Evolutionary conservation across 1,284 basidiomycete species (phyloP).

Genomic region (Grifola frondosa): DNA sequence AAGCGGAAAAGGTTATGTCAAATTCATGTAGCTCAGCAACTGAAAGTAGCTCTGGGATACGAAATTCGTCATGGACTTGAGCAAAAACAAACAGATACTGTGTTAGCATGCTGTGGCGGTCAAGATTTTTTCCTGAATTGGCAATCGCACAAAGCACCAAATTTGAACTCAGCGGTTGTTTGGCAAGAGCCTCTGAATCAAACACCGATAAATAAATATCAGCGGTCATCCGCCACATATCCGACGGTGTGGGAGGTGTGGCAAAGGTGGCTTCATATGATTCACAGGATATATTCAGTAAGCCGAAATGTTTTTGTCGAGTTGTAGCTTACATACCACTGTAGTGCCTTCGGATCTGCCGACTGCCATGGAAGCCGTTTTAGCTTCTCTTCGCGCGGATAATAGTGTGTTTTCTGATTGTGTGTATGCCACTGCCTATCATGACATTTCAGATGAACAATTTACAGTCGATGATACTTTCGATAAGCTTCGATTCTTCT

Average conservation of each 20-base stretch:
- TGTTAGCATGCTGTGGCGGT: no score
- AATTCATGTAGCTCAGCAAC: conserved; percentile 69
- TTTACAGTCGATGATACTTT: conserved; percentile 54
- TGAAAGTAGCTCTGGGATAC: conserved; percentile 77
- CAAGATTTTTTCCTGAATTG: no score
- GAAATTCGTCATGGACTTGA: conserved; percentile 77
- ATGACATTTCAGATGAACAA: not conserved
- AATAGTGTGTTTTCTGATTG: no score
- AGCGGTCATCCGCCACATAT: no score
- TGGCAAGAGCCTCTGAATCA: conserved; percentile 6
- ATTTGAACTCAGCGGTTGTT: conserved; percentile 4
- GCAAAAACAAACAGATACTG: conserved; percentile 77
- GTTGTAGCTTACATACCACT: no score
- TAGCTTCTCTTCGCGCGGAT: no score
- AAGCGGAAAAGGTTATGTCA: conserved; percentile 43
- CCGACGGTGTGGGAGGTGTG: no score
- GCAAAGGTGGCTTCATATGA: not conserved
- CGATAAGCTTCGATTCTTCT: conserved; percentile 51
- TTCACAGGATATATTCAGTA: not conserved
- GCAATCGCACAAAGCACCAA: not conserved
- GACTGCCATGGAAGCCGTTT: no score
- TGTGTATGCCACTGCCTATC: not conserved
- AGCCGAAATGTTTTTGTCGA: no score
- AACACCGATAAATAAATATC: no score
- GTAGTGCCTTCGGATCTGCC: no score